These are phyloP conservation scores for Skeletonema grethae DNA, from an alignment of 108 stramenopile genomes.

Conservation along the genomic window DNA sequence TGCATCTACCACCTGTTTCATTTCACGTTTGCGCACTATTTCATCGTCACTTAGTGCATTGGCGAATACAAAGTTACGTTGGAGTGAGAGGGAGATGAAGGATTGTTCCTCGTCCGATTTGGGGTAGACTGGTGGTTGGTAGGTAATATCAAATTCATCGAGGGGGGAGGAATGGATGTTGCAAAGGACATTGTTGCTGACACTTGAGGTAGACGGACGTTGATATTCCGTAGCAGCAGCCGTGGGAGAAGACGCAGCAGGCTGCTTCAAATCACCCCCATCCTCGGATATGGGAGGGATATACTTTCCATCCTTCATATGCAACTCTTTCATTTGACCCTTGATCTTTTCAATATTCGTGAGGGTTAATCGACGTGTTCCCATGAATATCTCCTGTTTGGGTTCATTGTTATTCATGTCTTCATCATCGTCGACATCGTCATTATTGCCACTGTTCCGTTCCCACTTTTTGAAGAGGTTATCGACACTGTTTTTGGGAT, in stretches of 20 bases:
- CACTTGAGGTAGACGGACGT: slow-evolving; percentile 27
- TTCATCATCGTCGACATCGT: slow-evolving; percentile 7
- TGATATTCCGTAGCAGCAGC: background rate
- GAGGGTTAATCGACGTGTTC: slow-evolving; percentile 9
- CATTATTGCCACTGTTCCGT: background rate
- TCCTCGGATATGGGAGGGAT: background rate
- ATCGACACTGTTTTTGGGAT: background rate
- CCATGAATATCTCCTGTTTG: slow-evolving; percentile 36
- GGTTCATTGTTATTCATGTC: slow-evolving; percentile 23
- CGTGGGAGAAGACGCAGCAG: background rate
- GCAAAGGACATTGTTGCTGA: slow-evolving; percentile 31
- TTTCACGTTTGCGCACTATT: slow-evolving; percentile 31
- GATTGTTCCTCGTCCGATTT: slow-evolving; percentile 23
- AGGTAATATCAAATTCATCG: slow-evolving; percentile 33
- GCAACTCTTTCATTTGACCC: slow-evolving; percentile 21
- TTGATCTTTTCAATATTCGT: slow-evolving; percentile 23
- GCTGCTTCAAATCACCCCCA: slow-evolving; percentile 1
- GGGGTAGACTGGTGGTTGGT: slow-evolving; percentile 41
- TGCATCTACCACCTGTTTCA: slow-evolving; percentile 37
- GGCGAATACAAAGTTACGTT: slow-evolving; percentile 46
- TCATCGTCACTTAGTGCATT: slow-evolving; percentile 44
- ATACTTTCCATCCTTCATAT: slow-evolving; percentile 16
- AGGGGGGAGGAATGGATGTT: slow-evolving; percentile 39
- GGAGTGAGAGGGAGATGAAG: slow-evolving; percentile 39
- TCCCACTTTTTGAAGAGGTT: background rate